Evolutionary conservation across 1,284 basidiomycete genomes (phyloP), one percentile per base, ranked within the genome.

Genomic region (Cryptococcus sp.): DNA sequence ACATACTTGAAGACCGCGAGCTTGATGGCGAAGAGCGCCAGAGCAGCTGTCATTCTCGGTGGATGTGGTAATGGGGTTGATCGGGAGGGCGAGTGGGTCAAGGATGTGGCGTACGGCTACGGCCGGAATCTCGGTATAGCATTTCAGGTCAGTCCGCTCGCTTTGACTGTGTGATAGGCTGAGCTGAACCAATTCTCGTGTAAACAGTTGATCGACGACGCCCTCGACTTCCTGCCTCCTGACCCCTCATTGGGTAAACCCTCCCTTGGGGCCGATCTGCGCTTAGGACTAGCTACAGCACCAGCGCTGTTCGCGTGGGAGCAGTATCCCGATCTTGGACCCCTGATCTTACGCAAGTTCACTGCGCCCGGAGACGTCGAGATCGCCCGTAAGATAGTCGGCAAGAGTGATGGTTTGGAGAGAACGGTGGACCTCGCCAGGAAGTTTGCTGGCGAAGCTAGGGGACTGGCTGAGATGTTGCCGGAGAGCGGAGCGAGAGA

Each of bases 1-100:
- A 94, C 92, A 25, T 99, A 98, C 75, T 82, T 99, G 71, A 98
- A 99, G 81, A 96, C 93, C 5, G 95, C 95, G 17, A 92, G 89
- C 69, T 80, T 99, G 59, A 95, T 99, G 85, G 94, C 93, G 1
- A 99, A 98, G 78, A 89, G 89, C 3, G 88, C 91, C 1, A 84
- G 94, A 8, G 90, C 91, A 5, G 86, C 92, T 0, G 91, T 93
- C 6, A 88, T 95, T 4, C 83, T 99, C 0, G 95, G 94, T 5
- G 95, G 95, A 0, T 90, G 88, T 52, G 70, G 66, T 10, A 55
- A 52, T 23, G 79, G 80, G 0, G 51, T 60, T 8, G 66, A 65
- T 19, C 67, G 71, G 66, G 83, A 81, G 51, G 80, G 79, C 0
- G 90, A 93, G 67, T 78, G 88, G 20, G 88, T 93, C 82, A 93